These are phyloP conservation scores for Ustilago vetiveriae DNA, from an alignment of 1,284 basidiomycete species.

Conservation along the genomic window DNA sequence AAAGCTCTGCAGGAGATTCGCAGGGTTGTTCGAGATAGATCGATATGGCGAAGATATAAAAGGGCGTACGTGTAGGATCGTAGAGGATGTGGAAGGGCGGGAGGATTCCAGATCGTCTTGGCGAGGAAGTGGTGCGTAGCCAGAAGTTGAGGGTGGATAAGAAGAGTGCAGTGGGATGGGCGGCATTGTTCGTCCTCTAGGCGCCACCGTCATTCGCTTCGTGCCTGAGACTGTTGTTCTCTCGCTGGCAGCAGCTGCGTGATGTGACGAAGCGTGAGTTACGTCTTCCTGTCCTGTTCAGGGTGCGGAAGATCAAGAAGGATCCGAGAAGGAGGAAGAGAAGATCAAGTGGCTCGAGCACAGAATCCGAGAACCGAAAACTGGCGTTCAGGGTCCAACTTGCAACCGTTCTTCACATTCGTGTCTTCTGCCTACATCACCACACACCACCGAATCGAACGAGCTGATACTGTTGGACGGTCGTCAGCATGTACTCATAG, in stretches of 20 bases:
- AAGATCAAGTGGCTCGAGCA: conserved; percentile 3
- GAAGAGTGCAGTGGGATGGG: conserved; percentile 16
- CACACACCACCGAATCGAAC: too few species aligned
- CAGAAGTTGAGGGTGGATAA: conserved; percentile 30
- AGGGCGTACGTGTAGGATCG: too few species aligned
- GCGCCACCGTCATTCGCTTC: too few species aligned
- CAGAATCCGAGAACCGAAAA: background rate
- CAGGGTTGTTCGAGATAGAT: conserved; percentile 19
- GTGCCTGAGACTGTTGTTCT: too few species aligned
- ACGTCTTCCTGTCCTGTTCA: too few species aligned
- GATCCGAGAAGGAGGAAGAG: background rate
- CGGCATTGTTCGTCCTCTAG: too few species aligned
- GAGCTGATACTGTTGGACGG: too few species aligned
- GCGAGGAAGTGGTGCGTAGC: conserved; percentile 14
- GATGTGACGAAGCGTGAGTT: background rate
- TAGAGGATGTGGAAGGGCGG: too few species aligned
- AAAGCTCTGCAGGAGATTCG: conserved; percentile 16
- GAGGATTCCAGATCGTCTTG: conserved; percentile 20
- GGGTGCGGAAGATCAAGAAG: background rate
- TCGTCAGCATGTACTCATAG: background rate
- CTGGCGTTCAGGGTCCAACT: background rate
- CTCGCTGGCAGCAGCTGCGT: too few species aligned
- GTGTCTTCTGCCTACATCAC: too few species aligned
- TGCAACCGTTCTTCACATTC: too few species aligned
- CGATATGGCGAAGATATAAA: conserved; percentile 28